These are phyloP conservation scores for Dipodascus albidus DNA, from an alignment of 805 yeast species.

Conservation along the genomic window DNA sequence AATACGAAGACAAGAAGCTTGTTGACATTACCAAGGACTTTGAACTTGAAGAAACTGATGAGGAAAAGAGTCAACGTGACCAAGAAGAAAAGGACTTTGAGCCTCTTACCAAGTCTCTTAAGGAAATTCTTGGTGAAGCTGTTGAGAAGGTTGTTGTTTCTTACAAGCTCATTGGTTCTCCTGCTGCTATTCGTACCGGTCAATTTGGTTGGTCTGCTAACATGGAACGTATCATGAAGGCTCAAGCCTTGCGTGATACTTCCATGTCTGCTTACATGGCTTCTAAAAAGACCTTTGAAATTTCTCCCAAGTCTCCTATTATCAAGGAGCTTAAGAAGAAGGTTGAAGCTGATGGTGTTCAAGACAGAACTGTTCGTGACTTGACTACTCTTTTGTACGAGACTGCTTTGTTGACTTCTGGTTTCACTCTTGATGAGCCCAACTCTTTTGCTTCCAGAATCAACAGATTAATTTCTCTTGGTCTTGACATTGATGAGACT, in stretches of 20 bases:
- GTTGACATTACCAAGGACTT: conserved; percentile 99
- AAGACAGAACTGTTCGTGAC: conserved; percentile 97
- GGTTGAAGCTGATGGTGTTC: conserved; percentile 95
- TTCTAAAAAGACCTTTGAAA: conserved; percentile 97
- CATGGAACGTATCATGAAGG: conserved; percentile 99
- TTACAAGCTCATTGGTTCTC: conserved; percentile 93
- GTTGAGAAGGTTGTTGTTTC: conserved; percentile 99
- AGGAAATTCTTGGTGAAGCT: conserved; percentile 95
- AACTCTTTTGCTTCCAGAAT: conserved; percentile 94
- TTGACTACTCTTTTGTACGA: conserved; percentile 92
- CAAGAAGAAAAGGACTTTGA: conserved; percentile 85
- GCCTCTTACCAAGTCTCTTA: conserved; percentile 88
- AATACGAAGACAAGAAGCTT: conserved; percentile 97
- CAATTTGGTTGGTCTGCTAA: conserved; percentile 99
- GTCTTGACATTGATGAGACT: conserved; percentile 94
- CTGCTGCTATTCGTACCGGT: conserved; percentile 99
- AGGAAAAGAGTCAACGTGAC: conserved; percentile 93
- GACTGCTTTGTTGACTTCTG: conserved; percentile 96
- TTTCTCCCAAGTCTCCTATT: conserved; percentile 92
- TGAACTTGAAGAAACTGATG: conserved; percentile 92
- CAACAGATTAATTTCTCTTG: conserved; percentile 95
- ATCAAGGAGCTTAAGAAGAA: conserved; percentile 91
- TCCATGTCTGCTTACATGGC: conserved; percentile 99
- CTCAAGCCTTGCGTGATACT: conserved; percentile 98
- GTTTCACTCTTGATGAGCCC: conserved; percentile 98